phyloP scores from a whole-genome alignment of 2,329 filamentous ascomycete genomes.

The Hymenoscyphus infarciens region DNA sequence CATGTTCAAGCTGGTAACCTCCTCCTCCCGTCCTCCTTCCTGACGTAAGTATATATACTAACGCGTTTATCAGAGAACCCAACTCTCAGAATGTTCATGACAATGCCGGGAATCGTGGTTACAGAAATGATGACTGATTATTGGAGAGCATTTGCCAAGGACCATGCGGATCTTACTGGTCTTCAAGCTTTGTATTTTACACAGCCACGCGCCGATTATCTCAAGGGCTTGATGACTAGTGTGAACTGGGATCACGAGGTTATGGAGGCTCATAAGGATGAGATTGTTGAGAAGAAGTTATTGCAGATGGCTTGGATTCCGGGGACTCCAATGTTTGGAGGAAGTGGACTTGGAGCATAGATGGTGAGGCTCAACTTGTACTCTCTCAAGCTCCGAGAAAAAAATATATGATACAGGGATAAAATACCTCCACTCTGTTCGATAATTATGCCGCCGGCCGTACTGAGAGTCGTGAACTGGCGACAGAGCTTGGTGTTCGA shows the following conservation, averaged over 20 bases:
- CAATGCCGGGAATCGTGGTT: conserved; percentile 44
- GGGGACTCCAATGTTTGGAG: conserved; percentile 16
- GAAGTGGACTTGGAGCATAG: conserved; percentile 17
- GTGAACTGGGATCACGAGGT: conserved; percentile 39
- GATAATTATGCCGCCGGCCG: background rate
- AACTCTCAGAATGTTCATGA: conserved; percentile 41
- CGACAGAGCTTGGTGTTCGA: conserved; percentile 46
- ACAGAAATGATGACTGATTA: background rate
- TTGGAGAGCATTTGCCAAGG: conserved; percentile 36
- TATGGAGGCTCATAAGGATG: conserved; percentile 30
- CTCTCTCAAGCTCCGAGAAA: too few species aligned
- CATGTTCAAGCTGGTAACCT: conserved; percentile 29
- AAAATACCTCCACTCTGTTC: background rate
- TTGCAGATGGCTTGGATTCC: conserved; percentile 26
- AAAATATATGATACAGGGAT: background rate
- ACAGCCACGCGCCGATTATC: conserved; percentile 34
- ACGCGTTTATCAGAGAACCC: conserved; percentile 42
- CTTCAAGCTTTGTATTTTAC: conserved; percentile 34
- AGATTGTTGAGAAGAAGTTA: conserved; percentile 31
- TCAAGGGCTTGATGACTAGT: conserved; percentile 35
- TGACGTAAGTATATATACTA: background rate
- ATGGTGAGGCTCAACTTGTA: background rate
- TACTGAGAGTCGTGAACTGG: conserved; percentile 6
- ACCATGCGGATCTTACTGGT: conserved; percentile 34
- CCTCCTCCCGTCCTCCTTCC: background rate